Conservation (phyloP, 306 rosid genomes). For the Pterocarpus santalinus region DNA sequence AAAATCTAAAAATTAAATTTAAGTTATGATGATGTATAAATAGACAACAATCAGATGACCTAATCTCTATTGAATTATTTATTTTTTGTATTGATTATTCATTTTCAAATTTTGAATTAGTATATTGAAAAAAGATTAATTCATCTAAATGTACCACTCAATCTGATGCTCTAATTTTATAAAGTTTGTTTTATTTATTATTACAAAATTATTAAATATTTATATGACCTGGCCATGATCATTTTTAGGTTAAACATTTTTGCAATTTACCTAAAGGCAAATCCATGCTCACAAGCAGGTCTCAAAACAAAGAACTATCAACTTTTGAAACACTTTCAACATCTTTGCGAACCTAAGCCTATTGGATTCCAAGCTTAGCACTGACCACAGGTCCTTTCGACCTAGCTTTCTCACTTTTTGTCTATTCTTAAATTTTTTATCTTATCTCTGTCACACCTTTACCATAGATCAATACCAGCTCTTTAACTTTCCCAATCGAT, state of each 20-base stretch:
- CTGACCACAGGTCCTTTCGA: not conserved
- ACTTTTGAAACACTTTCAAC: not conserved
- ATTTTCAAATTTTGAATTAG: not conserved
- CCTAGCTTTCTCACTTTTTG: not conserved
- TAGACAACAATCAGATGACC: no score
- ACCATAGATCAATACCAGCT: not conserved
- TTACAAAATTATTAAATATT: not conserved
- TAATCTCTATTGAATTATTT: no score
- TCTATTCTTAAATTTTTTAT: not conserved
- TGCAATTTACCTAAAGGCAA: not conserved
- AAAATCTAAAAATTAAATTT: no score
- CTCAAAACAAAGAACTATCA: not conserved
- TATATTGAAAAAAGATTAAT: no score
- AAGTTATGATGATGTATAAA: no score
- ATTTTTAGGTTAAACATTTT: not conserved
- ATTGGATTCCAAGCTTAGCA: conserved; percentile 6
- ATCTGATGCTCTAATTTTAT: not conserved
- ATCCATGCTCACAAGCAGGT: not conserved
- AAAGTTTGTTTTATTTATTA: no score
- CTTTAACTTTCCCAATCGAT: not conserved
- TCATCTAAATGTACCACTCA: not conserved
- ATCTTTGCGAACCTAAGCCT: not conserved
- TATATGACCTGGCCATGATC: not conserved
- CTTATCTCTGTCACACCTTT: not conserved
- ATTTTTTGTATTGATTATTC: no score